Evolutionary conservation across 2,329 filamentous ascomycete species (phyloP), one percentile per base, ranked within the genome.

Genomic region (Penicillium janthinellum): DNA sequence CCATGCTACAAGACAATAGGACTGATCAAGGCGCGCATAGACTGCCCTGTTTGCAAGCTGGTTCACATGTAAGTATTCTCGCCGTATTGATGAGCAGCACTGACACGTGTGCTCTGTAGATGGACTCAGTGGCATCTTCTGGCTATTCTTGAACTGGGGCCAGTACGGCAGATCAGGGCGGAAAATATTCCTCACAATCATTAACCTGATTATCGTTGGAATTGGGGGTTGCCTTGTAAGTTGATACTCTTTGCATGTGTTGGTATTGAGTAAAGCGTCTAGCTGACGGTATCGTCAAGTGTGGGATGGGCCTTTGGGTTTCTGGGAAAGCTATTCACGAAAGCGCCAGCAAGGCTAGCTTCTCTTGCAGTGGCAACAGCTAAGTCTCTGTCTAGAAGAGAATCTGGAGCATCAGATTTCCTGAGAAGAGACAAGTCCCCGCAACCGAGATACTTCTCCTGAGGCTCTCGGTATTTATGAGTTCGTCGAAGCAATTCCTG

Each of bases 21-120:
- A 38, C 53, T 54, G 4, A 44, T 70, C 8, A 72, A 10, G 0
- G 20, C 22, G 11, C 2, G 20, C 25, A 3, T 44, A 70, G 64
- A 79, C 77, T 41, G 80, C 86, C 0, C 73, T 88, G 3, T 88
- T 89, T 60, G 84, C 82, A 22, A 85, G 81, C 54, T 89, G 88
- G 87, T 90, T 90, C 71, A 86, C 83, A 39, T 83, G 63, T 67
- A 50, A 58, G 63, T 60, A 70, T 22, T 5, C 11, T 20, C 3
- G 14, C 5, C 3, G 4, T 6, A 2, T n/a, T 10, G 22, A 25
- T 2, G 39, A 25, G 15, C 11, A 5, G 4, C 0, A 66, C 67
- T 50, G 6, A 44, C 17, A 5, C 2, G 7, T 44, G 11, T 1
- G 12, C 3, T 4, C 20, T 44, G 4, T 44, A 44, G 41, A 44